Conservation (phyloP, 2,329 filamentous ascomycete genomes). For the Clonostachys chloroleuca region DNA sequence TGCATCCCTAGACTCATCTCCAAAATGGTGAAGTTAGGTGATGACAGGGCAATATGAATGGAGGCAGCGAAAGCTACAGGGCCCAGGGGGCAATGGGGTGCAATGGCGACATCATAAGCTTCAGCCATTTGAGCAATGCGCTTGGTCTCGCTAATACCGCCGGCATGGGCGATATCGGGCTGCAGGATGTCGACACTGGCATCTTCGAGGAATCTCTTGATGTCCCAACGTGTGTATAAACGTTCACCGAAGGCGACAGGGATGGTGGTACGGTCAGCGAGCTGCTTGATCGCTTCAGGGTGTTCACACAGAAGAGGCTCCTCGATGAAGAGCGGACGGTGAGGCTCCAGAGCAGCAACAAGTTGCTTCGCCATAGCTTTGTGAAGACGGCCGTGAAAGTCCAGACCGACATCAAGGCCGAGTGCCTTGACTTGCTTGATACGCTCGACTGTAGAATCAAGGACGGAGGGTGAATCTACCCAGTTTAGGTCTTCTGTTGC, state of each 20-base stretch:
- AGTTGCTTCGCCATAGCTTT: slow-evolving; percentile 74
- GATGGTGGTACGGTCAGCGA: slow-evolving; percentile 34
- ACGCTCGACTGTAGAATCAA: slow-evolving; percentile 59
- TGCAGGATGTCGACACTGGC: slow-evolving; percentile 64
- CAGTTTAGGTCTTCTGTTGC: slow-evolving; percentile 68
- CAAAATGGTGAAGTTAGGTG: slow-evolving; percentile 62
- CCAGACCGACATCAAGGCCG: slow-evolving; percentile 66
- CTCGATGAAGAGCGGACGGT: slow-evolving; percentile 66
- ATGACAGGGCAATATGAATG: slow-evolving; percentile 56
- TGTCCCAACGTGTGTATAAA: slow-evolving; percentile 65
- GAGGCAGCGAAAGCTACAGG: slow-evolving; percentile 66
- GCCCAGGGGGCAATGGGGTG: slow-evolving; percentile 66
- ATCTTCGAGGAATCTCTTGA: slow-evolving; percentile 63
- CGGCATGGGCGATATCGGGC: slow-evolving; percentile 63
- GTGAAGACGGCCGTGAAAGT: slow-evolving; percentile 71
- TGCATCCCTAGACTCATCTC: slow-evolving; percentile 75
- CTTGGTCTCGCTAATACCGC: slow-evolving; percentile 64
- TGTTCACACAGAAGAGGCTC: slow-evolving; percentile 67
- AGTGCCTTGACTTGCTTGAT: slow-evolving; percentile 63
- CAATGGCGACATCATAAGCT: slow-evolving; percentile 63
- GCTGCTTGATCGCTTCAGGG: slow-evolving; percentile 43
- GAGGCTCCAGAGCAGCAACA: slow-evolving; percentile 58
- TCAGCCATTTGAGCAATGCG: slow-evolving; percentile 65
- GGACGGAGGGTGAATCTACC: slow-evolving; percentile 61
- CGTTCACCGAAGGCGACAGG: slow-evolving; percentile 69